Conservation (phyloP, 2,329 filamentous ascomycete species). For the Fusarium annulatum region DNA sequence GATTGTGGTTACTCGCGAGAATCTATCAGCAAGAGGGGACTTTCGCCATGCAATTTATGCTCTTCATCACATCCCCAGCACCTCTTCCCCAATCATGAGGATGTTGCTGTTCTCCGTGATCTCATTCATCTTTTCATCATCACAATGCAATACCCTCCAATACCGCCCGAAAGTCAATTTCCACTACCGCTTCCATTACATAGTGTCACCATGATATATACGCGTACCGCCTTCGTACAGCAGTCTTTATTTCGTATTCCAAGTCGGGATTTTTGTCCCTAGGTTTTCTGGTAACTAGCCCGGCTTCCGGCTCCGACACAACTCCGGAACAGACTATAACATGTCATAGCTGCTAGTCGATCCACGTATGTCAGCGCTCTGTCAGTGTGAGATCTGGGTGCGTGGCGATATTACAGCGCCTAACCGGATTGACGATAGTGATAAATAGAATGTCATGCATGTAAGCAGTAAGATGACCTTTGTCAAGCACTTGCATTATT, state of each 20-base stretch:
- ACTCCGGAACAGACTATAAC: fast-evolving
- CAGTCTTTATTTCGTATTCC: too few relatives aligned
- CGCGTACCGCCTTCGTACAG: neutral
- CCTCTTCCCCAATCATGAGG: neutral
- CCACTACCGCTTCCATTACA: neutral
- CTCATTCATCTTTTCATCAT: too few relatives aligned
- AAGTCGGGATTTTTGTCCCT: fast-evolving
- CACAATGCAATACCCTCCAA: too few relatives aligned
- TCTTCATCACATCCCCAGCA: neutral
- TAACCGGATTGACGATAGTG: neutral
- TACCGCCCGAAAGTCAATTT: fast-evolving
- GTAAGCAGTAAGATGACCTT: neutral
- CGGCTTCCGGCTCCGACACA: neutral
- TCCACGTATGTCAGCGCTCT: neutral
- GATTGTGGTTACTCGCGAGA: neutral
- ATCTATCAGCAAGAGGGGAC: neutral
- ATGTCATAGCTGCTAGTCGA: neutral
- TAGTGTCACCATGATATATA: neutral
- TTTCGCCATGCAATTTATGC: neutral
- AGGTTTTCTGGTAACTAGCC: too few relatives aligned
- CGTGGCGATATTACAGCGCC: neutral
- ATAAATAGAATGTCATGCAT: neutral
- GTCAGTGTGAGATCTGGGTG: neutral
- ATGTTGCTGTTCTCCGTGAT: too few relatives aligned
- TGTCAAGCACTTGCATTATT: neutral